A percentile compares a stretch with the other conserved stretches of the same genome.
These are phyloP conservation scores for Pleurostoma richardsiae DNA, from an alignment of 2,329 filamentous ascomycete genomes.

Conservation along the genomic window DNA sequence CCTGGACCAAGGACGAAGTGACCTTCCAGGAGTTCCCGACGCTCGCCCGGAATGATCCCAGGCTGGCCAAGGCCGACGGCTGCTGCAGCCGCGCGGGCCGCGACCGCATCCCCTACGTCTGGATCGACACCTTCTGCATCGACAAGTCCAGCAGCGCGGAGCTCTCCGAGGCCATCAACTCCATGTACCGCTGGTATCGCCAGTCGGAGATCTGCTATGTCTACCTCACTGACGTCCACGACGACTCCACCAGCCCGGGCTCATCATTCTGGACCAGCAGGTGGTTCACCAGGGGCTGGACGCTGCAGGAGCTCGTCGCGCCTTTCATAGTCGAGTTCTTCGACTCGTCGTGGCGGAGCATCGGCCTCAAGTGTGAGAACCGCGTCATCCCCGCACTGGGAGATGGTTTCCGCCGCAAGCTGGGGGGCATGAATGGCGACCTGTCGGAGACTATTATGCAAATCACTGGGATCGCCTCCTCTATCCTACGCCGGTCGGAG, in stretches of 20 bases:
- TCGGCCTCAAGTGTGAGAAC: too few species aligned
- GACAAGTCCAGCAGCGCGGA: constrained; percentile 1
- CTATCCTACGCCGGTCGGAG: too few species aligned
- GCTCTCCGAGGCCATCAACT: constrained; percentile 6
- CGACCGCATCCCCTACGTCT: too few species aligned
- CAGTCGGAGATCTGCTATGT: constrained; percentile 6
- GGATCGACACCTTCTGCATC: constrained; percentile 1
- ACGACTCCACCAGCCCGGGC: not conserved
- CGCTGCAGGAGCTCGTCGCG: constrained; percentile 3
- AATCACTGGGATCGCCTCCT: too few species aligned
- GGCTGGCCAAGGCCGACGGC: too few species aligned
- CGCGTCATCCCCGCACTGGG: too few species aligned
- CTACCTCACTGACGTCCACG: constrained; percentile 6
- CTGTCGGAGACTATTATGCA: too few species aligned
- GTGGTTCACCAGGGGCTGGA: constrained; percentile 4
- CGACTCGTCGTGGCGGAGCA: not conserved
- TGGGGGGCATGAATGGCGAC: too few species aligned
- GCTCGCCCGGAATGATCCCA: not conserved
- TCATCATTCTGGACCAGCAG: not conserved
- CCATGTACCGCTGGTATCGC: constrained; percentile 7
- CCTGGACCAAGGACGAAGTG: constrained; percentile 3
- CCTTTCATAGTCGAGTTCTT: constrained; percentile 5
- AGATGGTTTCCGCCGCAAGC: too few species aligned
- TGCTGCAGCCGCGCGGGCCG: too few species aligned
- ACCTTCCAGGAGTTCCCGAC: not conserved